Conservation (phyloP, 2,329 filamentous ascomycete genomes). For the Teratosphaeria destructans region DNA sequence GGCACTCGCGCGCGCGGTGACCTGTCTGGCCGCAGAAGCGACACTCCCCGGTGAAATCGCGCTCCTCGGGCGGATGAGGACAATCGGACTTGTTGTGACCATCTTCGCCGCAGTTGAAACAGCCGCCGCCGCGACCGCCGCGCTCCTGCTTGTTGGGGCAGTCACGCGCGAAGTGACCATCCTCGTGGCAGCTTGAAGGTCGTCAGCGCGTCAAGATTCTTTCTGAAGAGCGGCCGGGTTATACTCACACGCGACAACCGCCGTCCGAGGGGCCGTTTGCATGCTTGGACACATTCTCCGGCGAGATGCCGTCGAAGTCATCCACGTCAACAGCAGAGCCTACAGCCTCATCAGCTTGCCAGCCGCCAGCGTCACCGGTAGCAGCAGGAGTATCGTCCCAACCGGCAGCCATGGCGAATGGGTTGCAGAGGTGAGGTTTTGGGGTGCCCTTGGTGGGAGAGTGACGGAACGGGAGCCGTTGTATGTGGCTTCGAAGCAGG, state of each 20-base stretch:
- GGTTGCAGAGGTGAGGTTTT: background rate
- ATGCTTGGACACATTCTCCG: slow-evolving; percentile 21
- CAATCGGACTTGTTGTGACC: slow-evolving; percentile 57
- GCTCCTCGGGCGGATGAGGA: slow-evolving; percentile 43
- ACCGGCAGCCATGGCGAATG: slow-evolving; percentile 2
- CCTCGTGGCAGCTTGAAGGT: slow-evolving; percentile 23
- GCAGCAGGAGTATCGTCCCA: slow-evolving; percentile 16
- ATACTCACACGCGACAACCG: slow-evolving; percentile 34
- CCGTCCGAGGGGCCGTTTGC: slow-evolving; percentile 17
- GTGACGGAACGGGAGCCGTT: background rate
- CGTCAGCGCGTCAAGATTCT: background rate
- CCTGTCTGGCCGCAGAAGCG: slow-evolving; percentile 45
- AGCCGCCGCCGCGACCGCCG: slow-evolving; percentile 33
- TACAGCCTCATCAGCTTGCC: slow-evolving; percentile 11
- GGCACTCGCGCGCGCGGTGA: slow-evolving; percentile 53
- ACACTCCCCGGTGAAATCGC: slow-evolving; percentile 48
- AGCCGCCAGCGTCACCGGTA: slow-evolving; percentile 6
- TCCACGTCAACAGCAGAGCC: slow-evolving; percentile 1
- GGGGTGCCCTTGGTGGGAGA: background rate
- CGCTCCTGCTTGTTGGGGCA: slow-evolving; percentile 33
- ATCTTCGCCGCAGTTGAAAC: slow-evolving; percentile 50
- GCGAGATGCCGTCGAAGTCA: slow-evolving; percentile 10
- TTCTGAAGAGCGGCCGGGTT: background rate
- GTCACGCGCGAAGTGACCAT: slow-evolving; percentile 39
- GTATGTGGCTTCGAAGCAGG: background rate